Base-by-base conservation (phyloP, 2,329 filamentous ascomycete genomes). In the Pseudomassariella vexata region DNA sequence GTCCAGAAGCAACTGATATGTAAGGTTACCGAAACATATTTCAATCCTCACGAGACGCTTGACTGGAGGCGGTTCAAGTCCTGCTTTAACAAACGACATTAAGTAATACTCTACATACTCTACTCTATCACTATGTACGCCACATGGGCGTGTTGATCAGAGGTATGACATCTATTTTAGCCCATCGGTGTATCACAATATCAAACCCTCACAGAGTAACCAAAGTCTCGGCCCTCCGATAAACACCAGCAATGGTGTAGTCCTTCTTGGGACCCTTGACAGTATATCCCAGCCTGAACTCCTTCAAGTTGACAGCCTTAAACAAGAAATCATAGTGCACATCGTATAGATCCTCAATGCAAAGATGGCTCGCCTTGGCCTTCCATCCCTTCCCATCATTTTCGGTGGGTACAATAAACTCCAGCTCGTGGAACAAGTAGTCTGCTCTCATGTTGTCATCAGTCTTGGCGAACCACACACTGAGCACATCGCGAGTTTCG, bases 221-320 rank as follows among this genome's bases (percentile, higher is more conserved):
- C n/a, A n/a, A n/a, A n/a, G n/a, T n/a, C n/a, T n/a, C n/a, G n/a
- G n/a, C n/a, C n/a, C n/a, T n/a, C n/a, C n/a, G n/a, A 49, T 79
- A 81, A 1, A 50, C 53, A 2, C 73, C 74, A 7, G 59, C 53
- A 32, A 81, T 77, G 0, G 61, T 73, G 48, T 88, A 88, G 48
- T 87, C 78, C 58, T 88, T 88, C 52, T 76, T 76, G 3, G 82
- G 83, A 0, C 83, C 84, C 17, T 70, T 74, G 2, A 87, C 83
- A 2, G 65, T 67, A 45, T 86, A 85, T 32, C 63, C 69, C 26
- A 83, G 63, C 19, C 56, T 68, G 73, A 80, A 85, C 17, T 65
- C 55, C 32, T 53, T 51, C 42, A 86, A 45, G 25, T 70, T 70
- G 2, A 79, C 63, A 9, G 72, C 75, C 28, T 65, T 53, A 44